Evolutionary conservation across 306 rosid species (phyloP).

Genomic region (Vigna reflexopilosa): DNA sequence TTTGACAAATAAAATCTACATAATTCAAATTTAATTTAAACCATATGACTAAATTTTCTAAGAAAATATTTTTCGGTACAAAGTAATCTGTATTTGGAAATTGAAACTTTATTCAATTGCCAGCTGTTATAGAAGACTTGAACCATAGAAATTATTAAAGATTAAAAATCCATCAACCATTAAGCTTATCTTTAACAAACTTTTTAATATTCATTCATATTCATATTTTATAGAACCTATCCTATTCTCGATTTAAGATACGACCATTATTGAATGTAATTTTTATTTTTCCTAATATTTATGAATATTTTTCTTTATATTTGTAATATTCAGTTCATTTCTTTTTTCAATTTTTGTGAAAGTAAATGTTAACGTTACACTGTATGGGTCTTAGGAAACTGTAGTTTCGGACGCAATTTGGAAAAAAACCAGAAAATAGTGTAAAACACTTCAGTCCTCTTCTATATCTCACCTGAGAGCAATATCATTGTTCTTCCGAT

Average conservation of each 20-base stretch:
- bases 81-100: background rate
- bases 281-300: background rate
- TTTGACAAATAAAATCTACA: background rate
- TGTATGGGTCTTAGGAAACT: background rate
- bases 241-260: background rate
- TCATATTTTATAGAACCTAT: too few species aligned
- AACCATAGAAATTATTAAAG: background rate
- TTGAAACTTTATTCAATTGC: background rate
- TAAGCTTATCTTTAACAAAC: background rate
- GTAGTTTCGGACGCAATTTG: background rate
- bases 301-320: too few species aligned
- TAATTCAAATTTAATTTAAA: background rate
- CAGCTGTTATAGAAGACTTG: background rate
- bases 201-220: background rate
- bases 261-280: background rate
- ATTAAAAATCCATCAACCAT: too few species aligned
- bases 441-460: background rate
- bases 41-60: background rate
- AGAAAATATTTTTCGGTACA: background rate
- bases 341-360: background rate
- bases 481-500: background rate
- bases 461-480: background rate
- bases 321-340: background rate
- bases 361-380: background rate
- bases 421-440: background rate